Evolutionary conservation across 306 rosid genomes (phyloP).

Genomic region (Fragaria ananassa): DNA sequence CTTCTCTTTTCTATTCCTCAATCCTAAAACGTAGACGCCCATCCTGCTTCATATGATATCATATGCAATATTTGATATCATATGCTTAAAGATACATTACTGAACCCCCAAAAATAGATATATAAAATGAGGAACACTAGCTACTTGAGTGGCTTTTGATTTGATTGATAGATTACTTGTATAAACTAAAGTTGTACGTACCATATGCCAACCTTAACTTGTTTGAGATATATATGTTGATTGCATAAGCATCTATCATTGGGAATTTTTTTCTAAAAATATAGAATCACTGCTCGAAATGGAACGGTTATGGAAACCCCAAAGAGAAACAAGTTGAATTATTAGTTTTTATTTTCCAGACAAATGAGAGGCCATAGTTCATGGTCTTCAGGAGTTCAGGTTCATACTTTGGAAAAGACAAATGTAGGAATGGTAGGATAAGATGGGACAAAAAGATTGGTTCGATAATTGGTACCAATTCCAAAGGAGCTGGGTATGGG

Average conservation of each 20-base stretch:
- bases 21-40: background rate
- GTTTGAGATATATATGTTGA: background rate
- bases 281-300: background rate
- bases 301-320: background rate
- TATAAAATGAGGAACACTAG: background rate
- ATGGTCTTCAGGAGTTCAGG: background rate
- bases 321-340: background rate
- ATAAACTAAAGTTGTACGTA: background rate
- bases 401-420: background rate
- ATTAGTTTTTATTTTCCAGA: background rate
- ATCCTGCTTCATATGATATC: background rate
- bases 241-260: background rate
- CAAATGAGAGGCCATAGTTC: background rate
- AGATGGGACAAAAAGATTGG: background rate
- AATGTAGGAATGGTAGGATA: background rate
- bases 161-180: background rate
- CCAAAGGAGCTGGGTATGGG: conserved; percentile 12
- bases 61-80: background rate
- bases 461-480: background rate
- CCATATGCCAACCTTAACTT: background rate
- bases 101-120: background rate
- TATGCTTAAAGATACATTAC: background rate
- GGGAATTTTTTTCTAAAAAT: background rate
- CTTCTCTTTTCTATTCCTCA: background rate
- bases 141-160: background rate